Conservation (phyloP, 176 grass and related monocot genomes). For the Miscanthus lutarioriparius region DNA sequence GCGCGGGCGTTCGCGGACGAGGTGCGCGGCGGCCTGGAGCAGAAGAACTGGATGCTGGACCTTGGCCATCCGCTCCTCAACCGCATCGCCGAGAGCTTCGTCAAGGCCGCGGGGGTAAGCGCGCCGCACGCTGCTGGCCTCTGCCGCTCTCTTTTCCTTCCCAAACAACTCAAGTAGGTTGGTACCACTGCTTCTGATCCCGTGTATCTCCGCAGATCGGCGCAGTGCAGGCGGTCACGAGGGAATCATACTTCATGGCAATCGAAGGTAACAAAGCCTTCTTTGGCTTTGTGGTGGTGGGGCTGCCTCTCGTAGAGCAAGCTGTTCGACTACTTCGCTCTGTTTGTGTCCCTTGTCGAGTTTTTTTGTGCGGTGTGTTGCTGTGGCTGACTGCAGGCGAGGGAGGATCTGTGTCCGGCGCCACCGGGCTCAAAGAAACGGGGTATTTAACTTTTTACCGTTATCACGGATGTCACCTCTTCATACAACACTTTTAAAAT, state of each 20-base stretch:
- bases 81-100: slow-evolving; percentile 85
- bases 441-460: too few species aligned
- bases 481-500: too few species aligned
- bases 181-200: neutral
- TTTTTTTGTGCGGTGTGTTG: neutral
- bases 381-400: slow-evolving; percentile 11
- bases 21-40: slow-evolving; percentile 52
- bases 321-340: neutral
- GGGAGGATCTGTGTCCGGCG: slow-evolving; percentile 36
- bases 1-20: slow-evolving; percentile 62
- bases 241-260: slow-evolving; percentile 73
- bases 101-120: slow-evolving; percentile 78
- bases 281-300: neutral
- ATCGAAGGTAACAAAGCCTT: slow-evolving; percentile 44
- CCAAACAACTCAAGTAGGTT: neutral
- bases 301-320: neutral
- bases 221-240: slow-evolving; percentile 66
- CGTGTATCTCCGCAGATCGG: slow-evolving; percentile 54
- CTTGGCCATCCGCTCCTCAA: slow-evolving; percentile 83
- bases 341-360: neutral
- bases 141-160: neutral
- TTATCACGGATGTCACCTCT: too few species aligned
- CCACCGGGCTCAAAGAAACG: too few species aligned
- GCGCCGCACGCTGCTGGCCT: neutral
- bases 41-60: slow-evolving; percentile 64